Base-by-base conservation (phyloP, 2,329 filamentous ascomycete species). In the Chaetomium globosum region DNA sequence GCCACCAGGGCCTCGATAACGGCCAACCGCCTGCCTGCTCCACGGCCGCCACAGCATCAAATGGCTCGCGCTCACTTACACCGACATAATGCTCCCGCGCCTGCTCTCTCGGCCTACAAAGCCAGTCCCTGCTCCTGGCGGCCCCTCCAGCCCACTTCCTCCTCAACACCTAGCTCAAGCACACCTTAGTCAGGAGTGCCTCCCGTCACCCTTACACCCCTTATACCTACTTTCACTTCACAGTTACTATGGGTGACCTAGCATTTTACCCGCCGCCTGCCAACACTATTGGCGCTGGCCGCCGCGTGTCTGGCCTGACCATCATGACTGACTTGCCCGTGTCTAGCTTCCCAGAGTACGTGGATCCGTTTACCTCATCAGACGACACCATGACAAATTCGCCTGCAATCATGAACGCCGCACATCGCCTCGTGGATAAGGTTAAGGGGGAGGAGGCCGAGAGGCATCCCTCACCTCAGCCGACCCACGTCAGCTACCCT, bases 391-490 rank as follows among this genome's bases (percentile, higher is more conserved):
- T 73, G 67, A 75, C 73, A 69, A 71, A 74, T 21, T 72, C 74
- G 2, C 70, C 72, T 31, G 48, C 64, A 23, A 51, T 64, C 19
- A 66, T 66, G 28, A 68, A 61, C 46, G 65, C 69, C 23, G 60
- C 71, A 63, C 70, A 74, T 57, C 71, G 68, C 63, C 66, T 76
- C 59, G 71, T 74, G n/a, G 71, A 71, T 39, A 73, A 72, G 64
- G 51, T 75, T 48, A 71, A 67, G 53, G 74, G 23, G 23, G 63
- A 74, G 13, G 72, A 78, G n/a, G 71, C 73, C 46, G 81, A 78
- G 73, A 87, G 91, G 64, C 85, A 89, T 68, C 91, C 93, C 28
- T 97, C 93, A 63, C 92, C 93, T 28, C 91, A 96, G 75, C 92
- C 93, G 30, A 93, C 92, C 65, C 92, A 97, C 77, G 83, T 97